These are phyloP conservation scores for Mitragyna speciosa DNA, from an alignment of 257 asterid species.

Conservation along the genomic window DNA sequence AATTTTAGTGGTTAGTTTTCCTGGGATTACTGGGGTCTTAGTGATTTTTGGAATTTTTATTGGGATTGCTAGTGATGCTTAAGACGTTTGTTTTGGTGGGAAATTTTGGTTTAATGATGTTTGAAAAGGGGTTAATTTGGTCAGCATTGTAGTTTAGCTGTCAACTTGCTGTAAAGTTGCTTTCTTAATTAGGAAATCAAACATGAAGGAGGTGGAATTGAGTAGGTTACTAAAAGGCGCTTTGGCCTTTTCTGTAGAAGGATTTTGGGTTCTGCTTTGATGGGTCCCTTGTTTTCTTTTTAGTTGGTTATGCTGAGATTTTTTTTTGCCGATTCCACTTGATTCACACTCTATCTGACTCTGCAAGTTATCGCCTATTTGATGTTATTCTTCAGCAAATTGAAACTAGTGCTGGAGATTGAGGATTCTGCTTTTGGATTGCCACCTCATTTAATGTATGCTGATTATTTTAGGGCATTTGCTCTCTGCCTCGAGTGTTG, in stretches of 20 bases:
- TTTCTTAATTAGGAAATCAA: not conserved
- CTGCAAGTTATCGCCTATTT: not conserved
- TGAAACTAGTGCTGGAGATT: not conserved
- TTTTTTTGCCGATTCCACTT: not conserved
- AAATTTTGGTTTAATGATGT: not conserved
- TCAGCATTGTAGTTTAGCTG: not conserved
- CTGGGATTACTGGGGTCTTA: not conserved
- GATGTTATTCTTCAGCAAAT: not conserved
- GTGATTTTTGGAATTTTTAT: not conserved
- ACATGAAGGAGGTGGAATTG: not conserved
- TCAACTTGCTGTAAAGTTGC: not conserved
- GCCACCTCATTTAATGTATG: not conserved
- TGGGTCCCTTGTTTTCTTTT: not conserved
- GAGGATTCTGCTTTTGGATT: not conserved
- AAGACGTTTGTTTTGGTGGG: not conserved
- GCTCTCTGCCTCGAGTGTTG: too few relatives aligned
- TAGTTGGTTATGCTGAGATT: not conserved
- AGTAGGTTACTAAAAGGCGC: not conserved
- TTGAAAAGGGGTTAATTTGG: not conserved
- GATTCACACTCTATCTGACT: not conserved
- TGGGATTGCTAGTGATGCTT: not conserved
- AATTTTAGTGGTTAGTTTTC: not conserved
- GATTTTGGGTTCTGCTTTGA: not conserved
- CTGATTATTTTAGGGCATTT: not conserved
- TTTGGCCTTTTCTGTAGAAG: not conserved